A percentile compares a stretch with the other conserved stretches of the same genome.
These are phyloP conservation scores for Hemisphaericaspora subhashii DNA, from an alignment of 1,139 yeast genomes.

Conservation along the genomic window DNA sequence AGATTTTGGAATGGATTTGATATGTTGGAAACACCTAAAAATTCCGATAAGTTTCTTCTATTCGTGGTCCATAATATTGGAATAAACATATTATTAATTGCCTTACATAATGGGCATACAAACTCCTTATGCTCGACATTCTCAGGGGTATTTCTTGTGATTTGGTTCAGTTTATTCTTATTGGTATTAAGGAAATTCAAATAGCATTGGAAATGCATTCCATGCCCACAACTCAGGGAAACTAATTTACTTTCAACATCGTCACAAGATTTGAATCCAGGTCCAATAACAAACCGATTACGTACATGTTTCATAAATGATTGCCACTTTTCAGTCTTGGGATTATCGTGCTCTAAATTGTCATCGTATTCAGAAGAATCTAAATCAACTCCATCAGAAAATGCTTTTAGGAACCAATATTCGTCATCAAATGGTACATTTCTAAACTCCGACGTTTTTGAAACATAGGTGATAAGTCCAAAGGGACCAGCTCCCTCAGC, in stretches of 20 bases:
- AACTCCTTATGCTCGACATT: slow-evolving; percentile 70
- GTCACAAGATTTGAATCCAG: slow-evolving; percentile 57
- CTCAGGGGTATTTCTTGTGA: slow-evolving; percentile 82
- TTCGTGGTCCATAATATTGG: slow-evolving; percentile 62
- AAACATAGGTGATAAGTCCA: slow-evolving; percentile 67
- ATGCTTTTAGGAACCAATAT: slow-evolving; percentile 68
- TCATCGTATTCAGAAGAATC: slow-evolving; percentile 36
- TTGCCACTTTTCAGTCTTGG: slow-evolving; percentile 36
- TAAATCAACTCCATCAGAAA: slow-evolving; percentile 53
- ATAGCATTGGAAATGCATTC: slow-evolving; percentile 84
- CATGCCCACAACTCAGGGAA: slow-evolving; percentile 89
- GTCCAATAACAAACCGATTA: slow-evolving; percentile 56
- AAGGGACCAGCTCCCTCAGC: slow-evolving; percentile 68
- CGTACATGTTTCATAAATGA: slow-evolving; percentile 36
- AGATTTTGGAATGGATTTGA: slow-evolving; percentile 13
- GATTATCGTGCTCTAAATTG: slow-evolving; percentile 12
- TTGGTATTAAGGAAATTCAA: slow-evolving; percentile 57
- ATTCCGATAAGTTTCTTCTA: slow-evolving; percentile 28
- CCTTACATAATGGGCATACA: slow-evolving; percentile 88
- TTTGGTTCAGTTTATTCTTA: slow-evolving; percentile 61
- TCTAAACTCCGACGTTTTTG: slow-evolving; percentile 61
- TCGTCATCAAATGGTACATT: slow-evolving; percentile 61
- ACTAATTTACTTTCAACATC: slow-evolving; percentile 51
- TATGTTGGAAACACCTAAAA: slow-evolving; percentile 17
- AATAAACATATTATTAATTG: slow-evolving; percentile 78